A percentile compares a stretch with the other conserved stretches of the same genome.
Evolutionary conservation across 257 asterid species (phyloP).

Genomic region (Solanum bulbocastanum): DNA sequence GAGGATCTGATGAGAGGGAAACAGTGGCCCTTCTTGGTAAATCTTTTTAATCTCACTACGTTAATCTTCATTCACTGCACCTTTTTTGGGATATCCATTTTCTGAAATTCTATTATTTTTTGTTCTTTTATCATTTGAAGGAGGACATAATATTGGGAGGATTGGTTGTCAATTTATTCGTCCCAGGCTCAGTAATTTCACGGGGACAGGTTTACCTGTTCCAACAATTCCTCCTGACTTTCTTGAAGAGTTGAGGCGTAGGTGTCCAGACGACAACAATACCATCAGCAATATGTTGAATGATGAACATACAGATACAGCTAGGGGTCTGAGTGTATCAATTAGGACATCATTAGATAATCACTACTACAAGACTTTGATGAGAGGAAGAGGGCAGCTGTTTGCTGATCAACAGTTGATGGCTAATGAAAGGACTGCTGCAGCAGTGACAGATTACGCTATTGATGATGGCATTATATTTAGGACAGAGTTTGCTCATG

Average conservation of each 20-base stretch:
- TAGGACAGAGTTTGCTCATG: constrained; percentile 15
- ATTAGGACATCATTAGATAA: constrained; percentile 7
- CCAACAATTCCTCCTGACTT: constrained; percentile 1
- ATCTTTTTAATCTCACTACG: not conserved
- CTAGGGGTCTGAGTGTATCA: not conserved
- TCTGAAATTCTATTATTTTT: not conserved
- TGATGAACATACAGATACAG: not conserved
- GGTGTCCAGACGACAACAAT: not conserved
- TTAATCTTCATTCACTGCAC: not conserved
- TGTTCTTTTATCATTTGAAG: not conserved
- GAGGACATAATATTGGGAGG: constrained; percentile 15
- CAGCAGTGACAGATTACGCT: constrained; percentile 11
- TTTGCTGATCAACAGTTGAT: constrained; percentile 25
- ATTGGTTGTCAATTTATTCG: constrained; percentile 13
- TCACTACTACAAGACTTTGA: constrained; percentile 11
- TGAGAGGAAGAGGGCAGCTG: constrained; percentile 18
- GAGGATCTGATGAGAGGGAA: constrained; percentile 20
- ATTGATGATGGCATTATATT: constrained; percentile 14
- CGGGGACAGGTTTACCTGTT: not conserved
- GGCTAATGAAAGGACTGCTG: constrained; percentile 14
- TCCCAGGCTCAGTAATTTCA: constrained; percentile 8
- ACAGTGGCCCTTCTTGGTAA: constrained; percentile 20
- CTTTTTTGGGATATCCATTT: not conserved
- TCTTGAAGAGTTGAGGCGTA: constrained; percentile 1
- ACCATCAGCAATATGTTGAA: not conserved